These are phyloP conservation scores for Suillus cothurnatus DNA, from an alignment of 768 basidiomycete genomes.

Conservation along the genomic window DNA sequence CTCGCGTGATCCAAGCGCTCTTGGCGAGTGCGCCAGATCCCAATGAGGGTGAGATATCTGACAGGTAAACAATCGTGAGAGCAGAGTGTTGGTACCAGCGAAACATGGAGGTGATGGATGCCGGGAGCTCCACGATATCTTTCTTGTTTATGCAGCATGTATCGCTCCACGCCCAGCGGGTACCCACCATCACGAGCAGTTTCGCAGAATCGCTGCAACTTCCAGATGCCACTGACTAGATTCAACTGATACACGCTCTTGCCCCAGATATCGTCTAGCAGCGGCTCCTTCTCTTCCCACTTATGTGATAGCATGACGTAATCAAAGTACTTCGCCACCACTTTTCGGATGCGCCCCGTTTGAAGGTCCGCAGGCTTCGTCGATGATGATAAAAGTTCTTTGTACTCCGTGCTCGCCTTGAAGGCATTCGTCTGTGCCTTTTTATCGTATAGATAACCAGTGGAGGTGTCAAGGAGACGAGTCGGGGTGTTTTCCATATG, in stretches of 20 bases:
- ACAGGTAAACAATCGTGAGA: conserved; percentile 1
- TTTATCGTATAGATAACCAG: background rate
- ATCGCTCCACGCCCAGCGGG: conserved; percentile 32
- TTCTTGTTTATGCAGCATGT: conserved; percentile 31
- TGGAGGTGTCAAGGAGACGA: background rate
- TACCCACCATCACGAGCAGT: conserved; percentile 28
- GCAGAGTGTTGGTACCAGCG: conserved; percentile 27
- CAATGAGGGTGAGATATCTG: background rate
- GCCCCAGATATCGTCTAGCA: conserved; percentile 18
- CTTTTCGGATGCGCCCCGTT: background rate
- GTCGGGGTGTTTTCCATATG: background rate
- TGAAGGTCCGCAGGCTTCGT: background rate
- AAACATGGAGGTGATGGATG: conserved; percentile 33
- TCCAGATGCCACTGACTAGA: conserved; percentile 1
- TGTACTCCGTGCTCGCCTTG: conserved; percentile 1
- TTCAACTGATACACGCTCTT: conserved; percentile 25
- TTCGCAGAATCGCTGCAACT: conserved; percentile 31
- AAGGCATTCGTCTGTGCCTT: background rate
- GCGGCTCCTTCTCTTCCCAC: conserved; percentile 22
- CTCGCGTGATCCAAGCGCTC: background rate
- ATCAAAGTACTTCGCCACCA: conserved; percentile 24
- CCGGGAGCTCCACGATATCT: conserved; percentile 22
- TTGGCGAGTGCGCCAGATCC: background rate
- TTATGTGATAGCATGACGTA: conserved; percentile 31
- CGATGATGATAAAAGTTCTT: background rate